Evolutionary conservation across 768 basidiomycete genomes (phyloP), one percentile per base, ranked within the genome.

Genomic region (Lactarius evosmus): DNA sequence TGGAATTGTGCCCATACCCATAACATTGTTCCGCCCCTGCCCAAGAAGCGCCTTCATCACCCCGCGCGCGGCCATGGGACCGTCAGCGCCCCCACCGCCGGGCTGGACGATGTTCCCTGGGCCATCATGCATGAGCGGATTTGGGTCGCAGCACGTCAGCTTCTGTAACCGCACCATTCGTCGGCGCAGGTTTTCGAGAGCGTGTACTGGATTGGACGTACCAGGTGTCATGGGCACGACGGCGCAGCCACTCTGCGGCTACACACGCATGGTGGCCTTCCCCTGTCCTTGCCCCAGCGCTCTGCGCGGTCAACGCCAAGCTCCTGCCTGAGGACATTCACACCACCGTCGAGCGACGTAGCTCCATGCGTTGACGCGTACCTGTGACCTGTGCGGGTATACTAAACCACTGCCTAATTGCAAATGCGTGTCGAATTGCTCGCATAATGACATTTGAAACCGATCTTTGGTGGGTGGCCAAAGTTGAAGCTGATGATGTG

Each of bases 71-170:
- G n/a, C 38, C 46, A 44, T 41, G 50, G 27, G 38, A 38, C 59
- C 62, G 56, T 67, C 63, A 6, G 17, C 38, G 56, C 68, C 53
- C 1, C 61, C 61, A 16, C 57, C 44, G n/a, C 57, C 59, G 14
- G 41, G 40, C 60, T 70, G 65, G 29, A 50, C 53, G n/a, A n/a
- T n/a, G 62, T 72, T 71, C 41, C 66, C 17, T 22, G 70, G 66
- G 27, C 78, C 75, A 12, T 73, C 71, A 53, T 85, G 78, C 27
- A 86, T 78, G 11, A 93, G 93, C 1, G 92, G n/a, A 94, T 73
- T 95, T 95, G 0, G 93, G 93, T 19, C 93, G 80, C 19, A 96
- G 79, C 0, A 83, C 80, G 60, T 96, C 92, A 68, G 95, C 92
- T 67, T 95, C 93, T 73, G n/a, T n/a, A n/a, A 69, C 41, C 27